Evolutionary conservation across 805 yeast genomes (phyloP).

Genomic region (Cyberlindnera maclurae): DNA sequence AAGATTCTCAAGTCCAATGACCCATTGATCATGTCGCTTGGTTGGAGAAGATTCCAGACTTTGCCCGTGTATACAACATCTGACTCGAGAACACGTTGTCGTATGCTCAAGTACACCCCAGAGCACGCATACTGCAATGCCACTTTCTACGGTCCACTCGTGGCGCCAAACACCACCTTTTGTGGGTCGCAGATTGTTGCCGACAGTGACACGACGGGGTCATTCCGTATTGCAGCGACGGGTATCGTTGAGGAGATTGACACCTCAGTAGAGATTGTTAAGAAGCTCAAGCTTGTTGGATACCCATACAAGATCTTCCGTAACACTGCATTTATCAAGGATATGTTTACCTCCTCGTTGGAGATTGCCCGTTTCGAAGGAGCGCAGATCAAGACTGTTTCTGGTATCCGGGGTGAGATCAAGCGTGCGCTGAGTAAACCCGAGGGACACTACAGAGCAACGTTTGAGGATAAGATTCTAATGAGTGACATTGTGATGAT

Average conservation of each 20-base stretch:
- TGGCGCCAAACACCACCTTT: slow-evolving; percentile 95
- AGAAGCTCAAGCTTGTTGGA: slow-evolving; percentile 92
- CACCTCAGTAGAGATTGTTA: slow-evolving; percentile 82
- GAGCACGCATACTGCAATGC: slow-evolving; percentile 97
- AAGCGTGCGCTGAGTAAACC: slow-evolving; percentile 91
- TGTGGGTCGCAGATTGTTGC: slow-evolving; percentile 92
- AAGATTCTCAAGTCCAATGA: slow-evolving; percentile 92
- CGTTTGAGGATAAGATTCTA: slow-evolving; percentile 91
- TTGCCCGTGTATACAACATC: slow-evolving; percentile 92
- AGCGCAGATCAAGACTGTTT: slow-evolving; percentile 91
- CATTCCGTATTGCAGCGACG: slow-evolving; percentile 93
- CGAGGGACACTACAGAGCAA: slow-evolving; percentile 92
- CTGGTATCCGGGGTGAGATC: slow-evolving; percentile 96
- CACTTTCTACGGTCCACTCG: slow-evolving; percentile 93
- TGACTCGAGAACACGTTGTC: slow-evolving; percentile 94
- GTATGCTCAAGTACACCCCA: slow-evolving; percentile 97
- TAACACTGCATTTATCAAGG: slow-evolving; percentile 95
- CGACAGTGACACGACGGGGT: slow-evolving; percentile 74
- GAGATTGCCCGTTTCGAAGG: slow-evolving; percentile 99
- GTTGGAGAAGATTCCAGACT: slow-evolving; percentile 98
- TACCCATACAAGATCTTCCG: slow-evolving; percentile 89
- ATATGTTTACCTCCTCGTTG: slow-evolving; percentile 86
- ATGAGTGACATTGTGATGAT: slow-evolving; percentile 85
- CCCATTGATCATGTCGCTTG: slow-evolving; percentile 86
- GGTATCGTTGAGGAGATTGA: slow-evolving; percentile 94